These are phyloP conservation scores for Multifurca ochricompacta DNA, from an alignment of 768 basidiomycete species.

Conservation along the genomic window DNA sequence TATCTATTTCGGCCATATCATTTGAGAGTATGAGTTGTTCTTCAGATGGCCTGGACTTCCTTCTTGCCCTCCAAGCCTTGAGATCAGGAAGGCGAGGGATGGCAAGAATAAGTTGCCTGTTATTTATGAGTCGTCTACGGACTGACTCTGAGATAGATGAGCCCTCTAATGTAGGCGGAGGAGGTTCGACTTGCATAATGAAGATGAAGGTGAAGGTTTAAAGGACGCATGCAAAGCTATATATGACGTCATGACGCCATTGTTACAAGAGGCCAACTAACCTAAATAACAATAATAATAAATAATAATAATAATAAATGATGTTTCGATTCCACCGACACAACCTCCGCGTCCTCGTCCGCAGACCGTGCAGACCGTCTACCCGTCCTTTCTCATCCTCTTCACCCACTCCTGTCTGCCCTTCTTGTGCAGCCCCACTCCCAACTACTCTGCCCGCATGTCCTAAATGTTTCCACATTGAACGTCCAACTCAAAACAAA, in stretches of 20 bases:
- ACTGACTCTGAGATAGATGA: not conserved
- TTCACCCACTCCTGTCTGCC: constrained; percentile 33
- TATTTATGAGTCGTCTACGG: constrained; percentile 1
- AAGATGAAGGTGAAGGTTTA: too few relatives aligned
- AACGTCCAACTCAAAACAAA: constrained; percentile 45
- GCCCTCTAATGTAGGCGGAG: constrained; percentile 3
- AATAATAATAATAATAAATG: too few relatives aligned
- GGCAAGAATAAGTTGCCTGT: not conserved
- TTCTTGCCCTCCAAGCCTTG: not conserved
- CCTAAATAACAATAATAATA: too few relatives aligned
- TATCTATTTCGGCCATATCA: constrained; percentile 3
- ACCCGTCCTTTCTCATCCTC: not conserved
- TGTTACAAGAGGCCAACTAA: too few relatives aligned
- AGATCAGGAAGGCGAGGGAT: not conserved
- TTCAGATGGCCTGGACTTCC: not conserved
- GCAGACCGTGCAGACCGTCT: too few relatives aligned
- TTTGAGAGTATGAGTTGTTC: not conserved
- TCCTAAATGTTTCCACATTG: constrained; percentile 60
- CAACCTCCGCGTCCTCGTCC: too few relatives aligned
- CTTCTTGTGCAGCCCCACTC: constrained; percentile 52
- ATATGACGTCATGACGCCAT: constrained; percentile 3
- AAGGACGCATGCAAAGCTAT: too few relatives aligned
- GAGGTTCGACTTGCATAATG: constrained; percentile 9
- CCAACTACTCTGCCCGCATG: constrained; percentile 70
- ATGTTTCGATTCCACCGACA: not conserved